Evolutionary conservation across 805 yeast genomes (phyloP).

Genomic region (Candida vartiovaarae): DNA sequence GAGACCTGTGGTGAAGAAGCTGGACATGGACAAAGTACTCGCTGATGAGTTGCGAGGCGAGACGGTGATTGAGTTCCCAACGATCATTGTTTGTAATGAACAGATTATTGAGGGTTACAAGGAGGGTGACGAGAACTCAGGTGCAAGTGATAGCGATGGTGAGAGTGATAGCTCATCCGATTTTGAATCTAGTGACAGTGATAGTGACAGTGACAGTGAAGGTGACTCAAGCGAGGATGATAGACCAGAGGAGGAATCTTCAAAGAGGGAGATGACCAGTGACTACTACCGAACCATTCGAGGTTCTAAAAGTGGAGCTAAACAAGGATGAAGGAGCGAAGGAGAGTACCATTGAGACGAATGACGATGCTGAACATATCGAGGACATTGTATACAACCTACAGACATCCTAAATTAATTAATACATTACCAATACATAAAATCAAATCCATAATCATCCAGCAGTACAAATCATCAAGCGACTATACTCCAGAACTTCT

Average conservation of each 20-base stretch:
- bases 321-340: not conserved
- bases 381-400: too few species aligned
- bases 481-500: slow-evolving; percentile 43
- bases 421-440: too few species aligned
- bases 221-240: not conserved
- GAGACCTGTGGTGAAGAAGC: slow-evolving; percentile 31
- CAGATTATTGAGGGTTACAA: slow-evolving; percentile 24
- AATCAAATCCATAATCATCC: too few species aligned
- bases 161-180: slow-evolving; percentile 7
- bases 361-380: too few species aligned
- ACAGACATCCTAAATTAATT: too few species aligned
- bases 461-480: slow-evolving; percentile 12
- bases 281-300: not conserved
- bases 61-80: slow-evolving; percentile 73
- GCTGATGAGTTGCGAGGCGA: slow-evolving; percentile 46
- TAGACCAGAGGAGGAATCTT: slow-evolving; percentile 12
- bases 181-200: slow-evolving; percentile 9
- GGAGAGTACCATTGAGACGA: not conserved
- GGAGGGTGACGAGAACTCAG: slow-evolving; percentile 18
- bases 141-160: slow-evolving; percentile 1
- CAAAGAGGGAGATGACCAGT: slow-evolving; percentile 1
- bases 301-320: not conserved
- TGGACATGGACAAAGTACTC: slow-evolving; percentile 32
- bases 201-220: slow-evolving; percentile 10
- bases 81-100: slow-evolving; percentile 40